A percentile compares a stretch with the other conserved stretches of the same genome.
Evolutionary conservation across 257 asterid species (phyloP).

Genomic region (Ophiorrhiza pumila): DNA sequence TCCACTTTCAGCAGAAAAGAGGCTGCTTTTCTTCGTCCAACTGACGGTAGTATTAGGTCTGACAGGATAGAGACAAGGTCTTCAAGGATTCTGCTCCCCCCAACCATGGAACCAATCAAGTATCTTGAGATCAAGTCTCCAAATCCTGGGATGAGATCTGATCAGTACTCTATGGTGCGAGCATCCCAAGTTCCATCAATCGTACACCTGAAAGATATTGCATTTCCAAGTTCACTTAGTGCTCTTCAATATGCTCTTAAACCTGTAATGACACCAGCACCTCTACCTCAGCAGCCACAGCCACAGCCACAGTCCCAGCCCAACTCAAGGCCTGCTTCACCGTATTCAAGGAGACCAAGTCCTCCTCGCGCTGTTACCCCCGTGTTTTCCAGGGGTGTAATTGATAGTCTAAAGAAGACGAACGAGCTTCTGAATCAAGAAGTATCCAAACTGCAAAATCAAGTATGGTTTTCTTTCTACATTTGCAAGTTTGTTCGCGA

Average conservation of each 20-base stretch:
- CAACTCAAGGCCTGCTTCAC: conserved; percentile 77
- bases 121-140: conserved; percentile 75
- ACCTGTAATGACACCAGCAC: conserved; percentile 46
- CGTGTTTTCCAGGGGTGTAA: conserved; percentile 68
- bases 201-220: conserved; percentile 75
- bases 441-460: conserved; percentile 60
- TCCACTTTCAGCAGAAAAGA: conserved; percentile 37
- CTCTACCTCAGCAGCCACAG: conserved; percentile 33
- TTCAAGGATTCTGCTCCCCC: conserved; percentile 64
- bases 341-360: conserved; percentile 85
- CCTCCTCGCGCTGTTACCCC: conserved; percentile 81
- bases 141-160: conserved; percentile 38
- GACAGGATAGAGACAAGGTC: conserved; percentile 43
- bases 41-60: conserved; percentile 37
- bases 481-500: neutral
- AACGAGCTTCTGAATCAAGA: conserved; percentile 75
- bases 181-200: conserved; percentile 94
- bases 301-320: conserved; percentile 38
- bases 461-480: conserved; percentile 36
- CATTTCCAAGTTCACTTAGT: conserved; percentile 92
- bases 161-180: conserved; percentile 51
- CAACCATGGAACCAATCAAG: conserved; percentile 71
- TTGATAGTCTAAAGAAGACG: conserved; percentile 74
- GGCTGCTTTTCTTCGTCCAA: conserved; percentile 43
- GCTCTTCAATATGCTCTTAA: conserved; percentile 79